Evolutionary conservation across 768 basidiomycete genomes (phyloP).

Genomic region (Hygrophorus russula): DNA sequence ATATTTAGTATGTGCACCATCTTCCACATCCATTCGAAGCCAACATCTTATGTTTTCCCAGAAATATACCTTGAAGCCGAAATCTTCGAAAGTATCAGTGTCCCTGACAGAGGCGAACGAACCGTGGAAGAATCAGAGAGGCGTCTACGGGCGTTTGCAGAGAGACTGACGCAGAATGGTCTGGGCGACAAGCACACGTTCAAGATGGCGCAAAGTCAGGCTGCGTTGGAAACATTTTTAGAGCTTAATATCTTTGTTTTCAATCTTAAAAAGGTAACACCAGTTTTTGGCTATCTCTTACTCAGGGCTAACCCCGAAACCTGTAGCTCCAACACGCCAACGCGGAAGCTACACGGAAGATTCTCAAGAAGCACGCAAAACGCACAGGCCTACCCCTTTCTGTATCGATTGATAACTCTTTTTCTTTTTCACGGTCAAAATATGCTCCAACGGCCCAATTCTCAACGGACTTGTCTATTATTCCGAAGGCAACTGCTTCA

Average conservation of each 20-base stretch:
- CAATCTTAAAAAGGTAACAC: conserved; percentile 66
- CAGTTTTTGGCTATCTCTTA: background rate
- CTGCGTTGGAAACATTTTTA: conserved; percentile 60
- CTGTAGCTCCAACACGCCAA: conserved; percentile 71
- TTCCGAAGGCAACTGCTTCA: conserved; percentile 13
- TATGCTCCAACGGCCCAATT: conserved; percentile 7
- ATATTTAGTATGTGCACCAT: conserved; percentile 41
- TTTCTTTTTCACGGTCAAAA: conserved; percentile 10
- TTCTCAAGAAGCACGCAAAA: conserved; percentile 90
- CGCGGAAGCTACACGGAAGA: conserved; percentile 83
- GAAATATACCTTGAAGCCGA: conserved; percentile 58
- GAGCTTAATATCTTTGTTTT: conserved; percentile 70
- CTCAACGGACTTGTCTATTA: conserved; percentile 8
- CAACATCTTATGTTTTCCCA: too few relatives aligned
- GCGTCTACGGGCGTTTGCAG: conserved; percentile 51
- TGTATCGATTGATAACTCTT: background rate
- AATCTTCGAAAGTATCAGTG: conserved; percentile 63
- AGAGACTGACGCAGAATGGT: conserved; percentile 43
- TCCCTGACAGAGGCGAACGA: conserved; percentile 56
- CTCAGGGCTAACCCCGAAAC: background rate
- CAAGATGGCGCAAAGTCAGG: conserved; percentile 41
- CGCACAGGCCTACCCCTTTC: conserved; percentile 60
- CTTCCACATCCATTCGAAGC: too few relatives aligned
- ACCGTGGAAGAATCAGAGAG: conserved; percentile 58
- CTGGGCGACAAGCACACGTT: conserved; percentile 44